Conservation (phyloP, 2,329 filamentous ascomycete genomes). For the Neopestalotiopsis sp. region DNA sequence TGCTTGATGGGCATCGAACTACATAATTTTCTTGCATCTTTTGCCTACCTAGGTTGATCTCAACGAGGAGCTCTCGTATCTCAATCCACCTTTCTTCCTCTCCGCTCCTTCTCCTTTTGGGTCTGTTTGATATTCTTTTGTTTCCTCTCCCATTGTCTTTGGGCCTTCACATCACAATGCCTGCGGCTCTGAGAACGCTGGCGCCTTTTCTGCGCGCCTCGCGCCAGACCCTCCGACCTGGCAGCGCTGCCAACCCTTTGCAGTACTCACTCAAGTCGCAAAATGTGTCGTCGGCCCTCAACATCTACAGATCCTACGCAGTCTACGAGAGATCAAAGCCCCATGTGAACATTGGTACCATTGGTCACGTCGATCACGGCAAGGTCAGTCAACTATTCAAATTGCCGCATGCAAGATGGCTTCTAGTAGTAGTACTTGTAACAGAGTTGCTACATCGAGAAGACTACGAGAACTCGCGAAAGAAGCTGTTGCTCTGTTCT, state of each 20-base stretch:
- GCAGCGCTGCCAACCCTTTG: constrained; percentile 75
- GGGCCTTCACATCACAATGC: constrained; percentile 63
- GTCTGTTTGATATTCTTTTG: background rate
- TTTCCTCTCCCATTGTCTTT: constrained; percentile 6
- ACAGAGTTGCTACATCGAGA: background rate
- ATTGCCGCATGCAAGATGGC: background rate
- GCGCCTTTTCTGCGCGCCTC: constrained; percentile 83
- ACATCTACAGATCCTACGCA: constrained; percentile 69
- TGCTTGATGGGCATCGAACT: background rate
- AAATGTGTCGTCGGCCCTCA: constrained; percentile 67
- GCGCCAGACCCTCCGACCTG: constrained; percentile 73
- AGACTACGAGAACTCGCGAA: background rate
- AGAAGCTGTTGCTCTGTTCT: background rate
- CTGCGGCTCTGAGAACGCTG: constrained; percentile 77
- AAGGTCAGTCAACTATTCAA: constrained; percentile 68
- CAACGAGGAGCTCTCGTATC: background rate
- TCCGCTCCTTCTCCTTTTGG: constrained; percentile 7
- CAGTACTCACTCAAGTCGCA: constrained; percentile 70
- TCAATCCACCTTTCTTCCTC: background rate
- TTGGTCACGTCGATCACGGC: constrained; percentile 99
- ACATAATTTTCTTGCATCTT: constrained; percentile 5
- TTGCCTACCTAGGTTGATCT: background rate
- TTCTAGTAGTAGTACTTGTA: background rate
- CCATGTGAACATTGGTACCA: constrained; percentile 99
- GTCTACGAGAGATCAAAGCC: constrained; percentile 90